Evolutionary conservation across 305 asterid genomes (phyloP), one percentile per base, ranked within the genome.

Genomic region (Fraxinus nigra): DNA sequence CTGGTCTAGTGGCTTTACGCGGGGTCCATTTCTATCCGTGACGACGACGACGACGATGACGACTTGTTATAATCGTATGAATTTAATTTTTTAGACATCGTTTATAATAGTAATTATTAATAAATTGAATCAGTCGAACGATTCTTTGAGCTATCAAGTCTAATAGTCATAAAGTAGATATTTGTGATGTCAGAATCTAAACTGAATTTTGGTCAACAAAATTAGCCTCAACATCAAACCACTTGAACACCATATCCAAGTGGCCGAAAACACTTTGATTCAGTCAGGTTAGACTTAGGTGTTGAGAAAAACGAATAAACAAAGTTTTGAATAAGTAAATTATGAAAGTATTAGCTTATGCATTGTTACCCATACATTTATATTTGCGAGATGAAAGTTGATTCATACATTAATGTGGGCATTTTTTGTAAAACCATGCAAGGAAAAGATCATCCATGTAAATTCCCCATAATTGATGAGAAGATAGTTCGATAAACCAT

Each of bases 1-100:
- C 75, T 34, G 77, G 73, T 78, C 76, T 81, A 77, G 81, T 78
- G 86, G 82, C 81, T 77, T 85, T 83, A 83, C 83, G 84, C 84
- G 35, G 5, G 86, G 83, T 83, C 78, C 81, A 32, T 20, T 59
- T 59, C 30, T 32, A 30, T 30, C 33, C 3, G 33, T 30, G 4
- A 30, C 4, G 33, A 30, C 4, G 33, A 30, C 33, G 33, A 30
- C 4, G 33, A 30, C 33, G 33, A 30, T 6, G 35, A 33, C 35
- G 35, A 33, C 38, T 1, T 35, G 9, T 35, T 7, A 35, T 35
- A 0, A 35, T 6, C 1, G 40, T 7, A 1, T 35, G 40, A 35
- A 35, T 35, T 35, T 35, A 35, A 35, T 6, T 35, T 35, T 35
- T 35, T 35, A 1, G 38, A 35, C 38, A 5, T 35, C 40, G 8